phyloP scores from a whole-genome alignment of 371 early-diverging fungal species.

The Mortierella sp. region DNA sequence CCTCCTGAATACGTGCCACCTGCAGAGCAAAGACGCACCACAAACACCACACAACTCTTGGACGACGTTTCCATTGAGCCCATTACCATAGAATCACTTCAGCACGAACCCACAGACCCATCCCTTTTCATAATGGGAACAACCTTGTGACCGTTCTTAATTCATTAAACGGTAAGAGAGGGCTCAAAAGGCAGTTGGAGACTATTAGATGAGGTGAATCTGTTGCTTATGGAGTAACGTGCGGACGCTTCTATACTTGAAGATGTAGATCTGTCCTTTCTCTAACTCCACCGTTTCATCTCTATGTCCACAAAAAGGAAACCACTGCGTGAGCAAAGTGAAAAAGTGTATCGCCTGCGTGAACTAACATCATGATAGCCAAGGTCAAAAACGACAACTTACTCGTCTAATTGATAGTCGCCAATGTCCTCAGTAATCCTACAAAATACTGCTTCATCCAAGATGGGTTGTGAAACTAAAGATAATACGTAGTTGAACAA shows the following conservation, averaged over 20 bases:
- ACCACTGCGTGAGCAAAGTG: not conserved
- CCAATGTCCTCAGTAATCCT: conserved; percentile 71
- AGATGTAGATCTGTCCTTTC: conserved; percentile 65
- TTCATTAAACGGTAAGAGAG: not conserved
- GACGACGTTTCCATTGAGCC: not conserved
- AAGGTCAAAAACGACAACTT: not conserved
- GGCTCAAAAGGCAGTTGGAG: not conserved
- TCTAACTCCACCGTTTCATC: conserved; percentile 59
- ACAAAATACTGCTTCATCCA: conserved; percentile 83
- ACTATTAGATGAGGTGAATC: conserved; percentile 60
- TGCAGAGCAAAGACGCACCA: not conserved
- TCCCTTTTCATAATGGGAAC: not conserved
- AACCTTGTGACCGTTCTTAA: not conserved
- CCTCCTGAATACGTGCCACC: not conserved
- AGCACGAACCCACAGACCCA: not conserved
- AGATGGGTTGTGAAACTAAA: conserved; percentile 74
- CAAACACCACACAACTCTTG: not conserved
- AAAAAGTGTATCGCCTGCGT: not conserved
- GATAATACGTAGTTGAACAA: not conserved
- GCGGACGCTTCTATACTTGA: conserved; percentile 67
- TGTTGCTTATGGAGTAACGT: conserved; percentile 60
- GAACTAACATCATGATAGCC: not conserved
- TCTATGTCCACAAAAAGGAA: conserved; percentile 19
- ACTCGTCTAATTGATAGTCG: conserved; percentile 66
- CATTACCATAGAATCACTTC: not conserved